Percentiles rank a stretch among this genome's conserved stretches.
Evolutionary conservation across 2,329 filamentous ascomycete species (phyloP).

Genomic region (Aureobasidium sp.): DNA sequence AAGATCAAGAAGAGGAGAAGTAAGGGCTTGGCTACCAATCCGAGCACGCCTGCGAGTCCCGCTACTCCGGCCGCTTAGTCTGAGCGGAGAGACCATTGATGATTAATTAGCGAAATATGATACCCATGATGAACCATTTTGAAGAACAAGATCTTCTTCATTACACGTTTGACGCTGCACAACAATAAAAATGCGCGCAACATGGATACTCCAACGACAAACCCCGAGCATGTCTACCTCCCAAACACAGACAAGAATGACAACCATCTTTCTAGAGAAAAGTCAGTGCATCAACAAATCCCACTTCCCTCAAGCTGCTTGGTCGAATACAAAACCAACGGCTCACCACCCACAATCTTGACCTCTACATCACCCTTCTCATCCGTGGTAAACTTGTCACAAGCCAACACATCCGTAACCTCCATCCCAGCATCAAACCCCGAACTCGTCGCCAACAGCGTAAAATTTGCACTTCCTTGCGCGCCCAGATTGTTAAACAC

Average conservation of each 20-base stretch:
- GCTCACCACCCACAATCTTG: slow-evolving; percentile 37
- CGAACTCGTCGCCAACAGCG: slow-evolving; percentile 18
- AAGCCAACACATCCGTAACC: slow-evolving; percentile 38
- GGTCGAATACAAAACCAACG: slow-evolving; percentile 37
- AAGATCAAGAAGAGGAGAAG: slow-evolving; percentile 34
- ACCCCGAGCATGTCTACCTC: not conserved
- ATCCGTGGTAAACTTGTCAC: slow-evolving; percentile 38
- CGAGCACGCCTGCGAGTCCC: slow-evolving; percentile 11
- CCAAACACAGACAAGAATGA: not conserved
- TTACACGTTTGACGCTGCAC: not conserved
- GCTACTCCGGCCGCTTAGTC: slow-evolving; percentile 10
- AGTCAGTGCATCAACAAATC: slow-evolving; percentile 28
- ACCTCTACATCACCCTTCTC: slow-evolving; percentile 39
- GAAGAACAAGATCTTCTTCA: not conserved
- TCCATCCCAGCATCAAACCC: slow-evolving; percentile 22
- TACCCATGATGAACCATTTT: slow-evolving; percentile 30
- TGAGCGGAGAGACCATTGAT: slow-evolving; percentile 30
- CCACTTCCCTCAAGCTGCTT: slow-evolving; percentile 6
- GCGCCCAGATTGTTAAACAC: slow-evolving; percentile 38
- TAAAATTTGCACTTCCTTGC: not conserved
- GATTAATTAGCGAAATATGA: slow-evolving; percentile 42
- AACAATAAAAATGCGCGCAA: not conserved
- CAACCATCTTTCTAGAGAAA: not conserved
- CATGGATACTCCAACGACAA: not conserved
- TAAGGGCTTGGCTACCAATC: slow-evolving; percentile 26